A percentile compares a stretch with the other conserved stretches of the same genome.
Conservation (phyloP, 305 asterid genomes). For the Fraxinus floribunda region DNA sequence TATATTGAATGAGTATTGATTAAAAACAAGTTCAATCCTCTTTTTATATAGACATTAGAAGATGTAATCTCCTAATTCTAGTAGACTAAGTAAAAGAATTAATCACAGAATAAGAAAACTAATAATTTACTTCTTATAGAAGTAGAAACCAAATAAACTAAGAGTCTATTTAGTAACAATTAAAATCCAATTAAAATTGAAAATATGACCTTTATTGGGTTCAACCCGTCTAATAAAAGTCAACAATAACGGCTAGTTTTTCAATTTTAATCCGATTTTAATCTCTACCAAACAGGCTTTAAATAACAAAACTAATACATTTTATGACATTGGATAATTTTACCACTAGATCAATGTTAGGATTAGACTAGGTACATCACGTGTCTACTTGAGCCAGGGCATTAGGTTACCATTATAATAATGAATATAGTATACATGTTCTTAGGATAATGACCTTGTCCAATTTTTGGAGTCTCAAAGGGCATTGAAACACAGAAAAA, state of each 20-base stretch:
- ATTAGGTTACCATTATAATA: not conserved
- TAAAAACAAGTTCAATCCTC: not conserved
- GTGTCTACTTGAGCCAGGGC: not conserved
- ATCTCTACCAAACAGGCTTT: no score
- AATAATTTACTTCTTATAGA: not conserved
- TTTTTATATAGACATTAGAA: not conserved
- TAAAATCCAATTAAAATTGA: no score
- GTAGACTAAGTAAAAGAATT: not conserved
- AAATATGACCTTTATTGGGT: no score
- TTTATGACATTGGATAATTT: not conserved
- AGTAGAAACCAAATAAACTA: not conserved
- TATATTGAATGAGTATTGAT: no score
- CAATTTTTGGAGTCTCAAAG: not conserved
- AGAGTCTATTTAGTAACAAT: no score
- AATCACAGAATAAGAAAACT: not conserved
- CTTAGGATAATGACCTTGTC: not conserved
- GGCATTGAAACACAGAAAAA: not conserved
- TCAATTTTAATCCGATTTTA: no score
- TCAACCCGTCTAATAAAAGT: no score
- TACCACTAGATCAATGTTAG: not conserved
- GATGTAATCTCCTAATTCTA: not conserved
- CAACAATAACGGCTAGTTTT: no score
- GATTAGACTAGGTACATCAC: not conserved
- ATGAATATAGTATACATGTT: not conserved
- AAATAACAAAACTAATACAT: not conserved